A percentile compares a stretch with the other conserved stretches of the same genome.
phyloP scores from a whole-genome alignment of 2,329 filamentous ascomycete genomes.

The Aspergillus quadricinctus region DNA sequence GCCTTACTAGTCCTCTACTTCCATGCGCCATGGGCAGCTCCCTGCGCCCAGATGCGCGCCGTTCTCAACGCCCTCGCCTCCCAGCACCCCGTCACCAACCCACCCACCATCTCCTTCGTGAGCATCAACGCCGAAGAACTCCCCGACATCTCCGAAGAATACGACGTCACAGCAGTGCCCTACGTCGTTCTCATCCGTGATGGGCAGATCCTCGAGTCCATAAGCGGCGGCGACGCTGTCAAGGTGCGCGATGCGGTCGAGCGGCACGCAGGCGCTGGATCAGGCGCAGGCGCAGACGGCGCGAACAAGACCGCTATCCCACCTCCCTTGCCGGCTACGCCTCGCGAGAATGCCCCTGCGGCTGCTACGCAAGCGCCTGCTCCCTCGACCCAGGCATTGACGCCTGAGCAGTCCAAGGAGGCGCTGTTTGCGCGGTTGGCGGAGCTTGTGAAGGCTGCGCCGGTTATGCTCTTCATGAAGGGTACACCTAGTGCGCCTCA shows the following conservation, averaged over 20 bases:
- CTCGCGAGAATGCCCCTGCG: conserved; percentile 30
- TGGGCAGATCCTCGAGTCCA: conserved; percentile 71
- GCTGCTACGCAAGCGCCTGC: conserved; percentile 29
- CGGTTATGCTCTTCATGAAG: conserved; percentile 99
- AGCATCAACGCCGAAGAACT: conserved; percentile 93
- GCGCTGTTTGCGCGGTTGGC: conserved; percentile 75
- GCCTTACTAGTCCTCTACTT: conserved; percentile 86
- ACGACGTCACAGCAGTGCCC: conserved; percentile 91
- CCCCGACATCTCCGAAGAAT: conserved; percentile 83
- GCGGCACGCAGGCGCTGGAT: conserved; percentile 59
- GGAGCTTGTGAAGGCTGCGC: conserved; percentile 88
- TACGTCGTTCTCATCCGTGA: conserved; percentile 80
- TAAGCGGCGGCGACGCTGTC: conserved; percentile 83
- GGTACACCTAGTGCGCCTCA: conserved; percentile 83
- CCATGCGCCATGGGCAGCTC: conserved; percentile 93
- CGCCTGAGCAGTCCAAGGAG: conserved; percentile 65
- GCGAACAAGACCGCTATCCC: conserved; percentile 34
- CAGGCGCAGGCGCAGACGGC: conserved; percentile 25
- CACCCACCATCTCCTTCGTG: conserved; percentile 72
- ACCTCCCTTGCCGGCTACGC: conserved; percentile 37
- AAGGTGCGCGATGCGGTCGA: conserved; percentile 85
- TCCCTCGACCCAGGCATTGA: conserved; percentile 19
- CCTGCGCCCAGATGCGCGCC: conserved; percentile 88
- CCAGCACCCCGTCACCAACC: conserved; percentile 69
- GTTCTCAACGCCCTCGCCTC: conserved; percentile 81